phyloP scores from a whole-genome alignment of 2,329 filamentous ascomycete species.

The Cladosporium cucumerinum region DNA sequence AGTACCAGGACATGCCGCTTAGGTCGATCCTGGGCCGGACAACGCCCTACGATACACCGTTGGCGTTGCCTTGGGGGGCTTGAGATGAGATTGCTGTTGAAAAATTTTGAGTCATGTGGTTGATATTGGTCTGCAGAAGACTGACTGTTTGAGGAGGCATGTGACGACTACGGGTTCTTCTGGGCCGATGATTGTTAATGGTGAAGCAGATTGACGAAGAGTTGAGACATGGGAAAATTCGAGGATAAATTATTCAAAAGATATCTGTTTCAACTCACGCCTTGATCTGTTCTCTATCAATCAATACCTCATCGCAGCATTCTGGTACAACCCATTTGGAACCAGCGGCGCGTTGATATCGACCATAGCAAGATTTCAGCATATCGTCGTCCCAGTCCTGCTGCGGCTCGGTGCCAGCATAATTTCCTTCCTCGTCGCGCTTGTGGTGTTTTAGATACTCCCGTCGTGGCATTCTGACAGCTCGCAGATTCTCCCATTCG shows the following conservation, averaged over 20 bases:
- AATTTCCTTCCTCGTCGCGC: conserved; percentile 26
- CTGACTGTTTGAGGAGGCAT: background rate
- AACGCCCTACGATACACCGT: background rate
- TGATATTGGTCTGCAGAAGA: background rate
- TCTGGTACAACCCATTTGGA: background rate
- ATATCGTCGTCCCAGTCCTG: conserved; percentile 28
- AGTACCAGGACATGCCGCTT: conserved; percentile 26
- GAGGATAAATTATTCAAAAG: background rate
- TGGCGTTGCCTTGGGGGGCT: background rate
- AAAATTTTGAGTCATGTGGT: background rate
- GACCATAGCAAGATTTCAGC: conserved; percentile 13
- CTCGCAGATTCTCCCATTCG: conserved; percentile 27
- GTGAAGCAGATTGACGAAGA: background rate
- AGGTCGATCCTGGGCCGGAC: background rate
- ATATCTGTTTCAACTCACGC: background rate
- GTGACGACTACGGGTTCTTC: background rate
- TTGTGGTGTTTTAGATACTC: conserved; percentile 29
- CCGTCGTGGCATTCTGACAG: conserved; percentile 31
- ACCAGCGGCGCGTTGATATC: background rate
- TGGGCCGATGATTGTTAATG: background rate
- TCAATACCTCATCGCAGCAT: background rate
- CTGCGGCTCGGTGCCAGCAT: conserved; percentile 32
- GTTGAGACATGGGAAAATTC: background rate
- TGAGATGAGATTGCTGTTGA: background rate
- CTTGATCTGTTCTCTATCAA: background rate